Evolutionary conservation across 2,329 filamentous ascomycete genomes (phyloP), one percentile per base, ranked within the genome.

Genomic region (Epichloe coenophiala): DNA sequence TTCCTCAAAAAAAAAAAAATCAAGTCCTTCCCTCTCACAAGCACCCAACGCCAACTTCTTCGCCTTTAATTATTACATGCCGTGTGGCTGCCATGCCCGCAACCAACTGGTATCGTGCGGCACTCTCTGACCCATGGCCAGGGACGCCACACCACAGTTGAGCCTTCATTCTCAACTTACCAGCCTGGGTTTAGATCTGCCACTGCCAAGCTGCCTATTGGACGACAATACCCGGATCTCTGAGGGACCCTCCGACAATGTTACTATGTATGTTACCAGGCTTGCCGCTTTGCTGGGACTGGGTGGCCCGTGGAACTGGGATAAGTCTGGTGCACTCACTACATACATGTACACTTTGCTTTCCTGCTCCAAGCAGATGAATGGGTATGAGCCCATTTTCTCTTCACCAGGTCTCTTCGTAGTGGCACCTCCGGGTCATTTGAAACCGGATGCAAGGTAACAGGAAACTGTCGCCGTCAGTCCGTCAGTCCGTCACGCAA

Each of bases 261-360:
- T 40, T 51, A 40, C 45, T 45, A 48, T 21, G 19, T 21, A 21
- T 21, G 3, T 21, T 43, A 45, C 45, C 21, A 21, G 50, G 45
- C 38, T 47, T 48, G 40, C 50, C 50, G 42, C 50, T 41, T 36
- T 48, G 40, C 45, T 51, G 50, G 50, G 50, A 49, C 46, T 46
- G 39, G 47, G 37, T 35, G 23, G 21, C n/a, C 41, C 19, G 37
- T 17, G 36, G 35, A 51, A 44, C 35, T 41, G 45, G 41, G 45
- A 33, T 38, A 40, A 19, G 19, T 43, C 27, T 31, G 27, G 27
- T 31, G 27, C 8, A 31, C 27, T 21, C 3, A 2, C n/a, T 31
- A 31, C 7, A 7, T 27, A 7, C 23, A 7, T 7, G 7, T 27
- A 27, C 3, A 31, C 27, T 11, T 13, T 31, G 37, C 12, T 48